These are phyloP conservation scores for Tribonema minus DNA, from an alignment of 108 stramenopile species.

Conservation along the genomic window DNA sequence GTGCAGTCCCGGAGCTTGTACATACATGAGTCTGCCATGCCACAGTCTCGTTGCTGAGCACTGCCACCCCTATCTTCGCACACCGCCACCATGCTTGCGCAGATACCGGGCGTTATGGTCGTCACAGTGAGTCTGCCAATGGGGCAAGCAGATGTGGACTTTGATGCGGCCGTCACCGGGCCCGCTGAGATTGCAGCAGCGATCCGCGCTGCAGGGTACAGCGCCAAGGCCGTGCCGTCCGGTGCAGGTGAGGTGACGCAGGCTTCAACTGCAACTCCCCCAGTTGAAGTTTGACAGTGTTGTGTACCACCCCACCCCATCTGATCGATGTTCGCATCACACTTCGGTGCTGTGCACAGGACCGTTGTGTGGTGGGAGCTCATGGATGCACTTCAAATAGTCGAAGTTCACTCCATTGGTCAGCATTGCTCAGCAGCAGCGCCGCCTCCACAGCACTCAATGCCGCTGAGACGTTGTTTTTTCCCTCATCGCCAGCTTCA, in stretches of 20 bases:
- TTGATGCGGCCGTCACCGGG: not conserved
- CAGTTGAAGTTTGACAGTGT: not conserved
- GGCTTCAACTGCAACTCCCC: not conserved
- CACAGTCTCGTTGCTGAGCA: too few relatives aligned
- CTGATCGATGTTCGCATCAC: not conserved
- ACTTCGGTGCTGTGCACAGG: not conserved
- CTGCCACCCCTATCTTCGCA: too few relatives aligned
- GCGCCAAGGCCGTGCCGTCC: too few relatives aligned
- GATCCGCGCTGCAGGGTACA: not conserved
- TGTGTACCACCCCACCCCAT: not conserved
- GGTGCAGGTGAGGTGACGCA: not conserved
- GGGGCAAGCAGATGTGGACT: slow-evolving; percentile 25
- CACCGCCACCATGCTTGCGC: too few relatives aligned
- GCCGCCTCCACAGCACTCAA: too few relatives aligned
- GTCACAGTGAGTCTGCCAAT: slow-evolving; percentile 14
- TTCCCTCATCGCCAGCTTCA: too few relatives aligned
- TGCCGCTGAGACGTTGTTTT: too few relatives aligned
- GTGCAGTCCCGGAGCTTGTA: too few relatives aligned
- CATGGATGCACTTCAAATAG: too few relatives aligned
- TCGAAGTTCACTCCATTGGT: too few relatives aligned
- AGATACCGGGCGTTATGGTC: slow-evolving; percentile 9
- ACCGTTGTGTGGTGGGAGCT: not conserved
- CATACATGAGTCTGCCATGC: too few relatives aligned
- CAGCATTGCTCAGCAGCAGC: too few relatives aligned
- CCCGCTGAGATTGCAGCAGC: not conserved